Evolutionary conservation across 1,139 yeast genomes (phyloP), one percentile per base, ranked within the genome.

Genomic region (Diutina mesorugosa): DNA sequence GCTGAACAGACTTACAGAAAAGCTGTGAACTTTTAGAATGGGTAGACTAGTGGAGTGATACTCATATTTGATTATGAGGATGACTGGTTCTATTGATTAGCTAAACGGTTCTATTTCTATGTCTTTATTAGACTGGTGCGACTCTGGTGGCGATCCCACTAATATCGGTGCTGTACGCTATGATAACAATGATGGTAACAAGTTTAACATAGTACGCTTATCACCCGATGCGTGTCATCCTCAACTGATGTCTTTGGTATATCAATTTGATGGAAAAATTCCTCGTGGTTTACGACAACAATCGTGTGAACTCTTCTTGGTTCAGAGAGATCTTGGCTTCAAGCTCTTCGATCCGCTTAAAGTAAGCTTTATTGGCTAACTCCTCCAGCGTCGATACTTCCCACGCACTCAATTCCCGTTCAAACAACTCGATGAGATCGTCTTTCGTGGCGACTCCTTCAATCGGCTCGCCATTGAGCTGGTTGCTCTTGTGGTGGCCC

Each of bases 361-460:
- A 66, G 55, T 66, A 67, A 45, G 61, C 61, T 4, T 57, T 41
- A 56, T 67, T 65, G n/a, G 68, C 70, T 54, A 66, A 63, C n/a
- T 65, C 69, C 18, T 65, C 65, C 14, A 67, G 64, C 30, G 58
- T 63, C 54, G 56, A 47, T 64, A 67, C 14, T 61, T 62, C 7
- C 46, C 56, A 56, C 55, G 57, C 59, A 45, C 57, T 60, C 26
- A 67, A 59, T 51, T 66, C 54, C 18, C 58, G 56, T n/a, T 58
- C 57, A 57, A 65, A 67, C 6, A 66, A 47, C 45, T 55, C 54
- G 21, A 55, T 56, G 8, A 66, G 57, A 52, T 66, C 63, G 2
- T 55, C 55, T 12, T 58, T 56, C 1, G 65, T 58, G 57, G 66
- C 65, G 0, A 66, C 60, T 18, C 53, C 46, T 1, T 58, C 56